phyloP scores from a whole-genome alignment of 495 filamentous ascomycete species.

The Hamigera avellanea region DNA sequence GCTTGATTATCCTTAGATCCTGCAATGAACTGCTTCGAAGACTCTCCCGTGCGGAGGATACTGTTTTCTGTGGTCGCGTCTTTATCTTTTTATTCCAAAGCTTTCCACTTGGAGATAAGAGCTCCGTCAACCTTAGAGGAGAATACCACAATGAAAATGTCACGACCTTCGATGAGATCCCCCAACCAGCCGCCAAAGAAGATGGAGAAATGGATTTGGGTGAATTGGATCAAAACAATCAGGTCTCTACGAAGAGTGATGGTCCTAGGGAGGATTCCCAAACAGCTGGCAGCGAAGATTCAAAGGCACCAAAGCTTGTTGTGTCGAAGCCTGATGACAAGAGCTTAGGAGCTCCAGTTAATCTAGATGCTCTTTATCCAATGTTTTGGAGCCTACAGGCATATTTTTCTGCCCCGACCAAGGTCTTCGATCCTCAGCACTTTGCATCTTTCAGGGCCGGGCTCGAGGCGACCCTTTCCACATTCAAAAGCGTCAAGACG shows the following conservation, averaged over 20 bases:
- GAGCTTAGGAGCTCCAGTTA: conserved; percentile 33
- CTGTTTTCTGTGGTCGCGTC: conserved; percentile 91
- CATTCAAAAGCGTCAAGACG: conserved; percentile 70
- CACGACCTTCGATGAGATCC: conserved; percentile 64
- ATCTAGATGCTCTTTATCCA: conserved; percentile 69
- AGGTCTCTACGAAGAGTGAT: conserved; percentile 9
- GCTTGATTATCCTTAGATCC: conserved; percentile 73
- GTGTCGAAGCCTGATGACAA: conserved; percentile 37
- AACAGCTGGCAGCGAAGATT: conserved; percentile 9
- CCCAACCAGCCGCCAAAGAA: conserved; percentile 9
- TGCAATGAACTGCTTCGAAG: conserved; percentile 92
- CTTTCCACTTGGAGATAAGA: conserved; percentile 90
- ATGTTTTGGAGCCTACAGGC: conserved; percentile 90
- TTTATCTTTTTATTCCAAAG: conserved; percentile 98
- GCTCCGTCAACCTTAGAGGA: conserved; percentile 90
- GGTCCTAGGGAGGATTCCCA: conserved; percentile 12
- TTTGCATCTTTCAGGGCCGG: conserved; percentile 69
- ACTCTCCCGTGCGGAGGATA: conserved; percentile 87
- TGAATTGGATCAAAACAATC: conserved; percentile 44
- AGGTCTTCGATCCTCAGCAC: conserved; percentile 57
- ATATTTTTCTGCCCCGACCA: conserved; percentile 81
- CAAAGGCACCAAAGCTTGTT: conserved; percentile 34
- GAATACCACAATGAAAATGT: conserved; percentile 96
- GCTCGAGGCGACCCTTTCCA: conserved; percentile 63
- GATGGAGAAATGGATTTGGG: conserved; percentile 44